Evolutionary conservation across 192 early-diverging fungal genomes (phyloP), one percentile per base, ranked within the genome.

Genomic region (Umbelopsis isabellina): DNA sequence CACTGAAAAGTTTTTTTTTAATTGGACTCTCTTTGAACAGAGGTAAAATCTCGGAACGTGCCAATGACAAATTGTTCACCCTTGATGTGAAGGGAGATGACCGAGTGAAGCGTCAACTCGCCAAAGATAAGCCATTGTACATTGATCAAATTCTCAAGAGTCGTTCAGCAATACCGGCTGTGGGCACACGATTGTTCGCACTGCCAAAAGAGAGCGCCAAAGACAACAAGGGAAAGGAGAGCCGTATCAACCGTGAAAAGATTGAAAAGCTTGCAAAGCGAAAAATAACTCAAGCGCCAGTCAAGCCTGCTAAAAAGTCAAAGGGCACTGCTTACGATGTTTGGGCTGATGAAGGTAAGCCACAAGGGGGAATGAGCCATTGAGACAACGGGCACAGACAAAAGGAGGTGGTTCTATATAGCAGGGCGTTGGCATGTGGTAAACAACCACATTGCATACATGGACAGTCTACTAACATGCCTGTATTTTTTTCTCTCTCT

Each of bases 91-190:
- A 44, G 13, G 93, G 90, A 45, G 91, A 94, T 61, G 74, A 64
- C 16, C 71, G 84, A 72, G 84, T 80, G 9, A 67, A 75, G 58
- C 76, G 79, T 67, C 71, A 83, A 27, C 55, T 85, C 37, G 74
- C 68, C 67, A 85, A 84, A 68, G 58, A 82, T 51, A 85, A 83
- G 49, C 80, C 84, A 61, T 87, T 97, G 22, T 83, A 82, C 27
- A 87, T 96, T 66, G 95, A 98, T 67, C 85, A 96, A 72, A 95
- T 98, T 76, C 80, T 98, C 23, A 84, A 82, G 15, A 81, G 86
- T 41, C 84, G 89, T 46, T 93, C 92, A 33, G 88, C 83, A 33
- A 82, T 97, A 21, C 80, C 84, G 0, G 84, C 83, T 16, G 74
- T 90, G 22, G 48, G 51, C 20, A 47, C 41, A n/a, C 66, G 72